These are phyloP conservation scores for Xylaria longipes DNA, from an alignment of 495 filamentous ascomycete genomes.

Conservation along the genomic window DNA sequence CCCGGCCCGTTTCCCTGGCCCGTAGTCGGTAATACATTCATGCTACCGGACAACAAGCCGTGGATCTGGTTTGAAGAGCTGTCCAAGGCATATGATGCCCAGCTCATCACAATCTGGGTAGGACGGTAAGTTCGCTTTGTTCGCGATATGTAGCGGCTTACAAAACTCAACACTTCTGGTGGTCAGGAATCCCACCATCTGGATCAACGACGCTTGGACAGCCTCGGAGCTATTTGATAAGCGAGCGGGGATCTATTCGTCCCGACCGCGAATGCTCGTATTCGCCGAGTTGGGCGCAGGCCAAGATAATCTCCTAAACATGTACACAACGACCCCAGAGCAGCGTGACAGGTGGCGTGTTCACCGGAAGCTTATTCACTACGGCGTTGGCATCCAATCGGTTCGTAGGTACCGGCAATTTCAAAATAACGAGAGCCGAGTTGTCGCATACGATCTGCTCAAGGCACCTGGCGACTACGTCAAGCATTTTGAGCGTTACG, in stretches of 20 bases:
- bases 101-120: slow-evolving; percentile 69
- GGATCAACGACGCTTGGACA: slow-evolving; percentile 69
- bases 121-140: slow-evolving; percentile 47
- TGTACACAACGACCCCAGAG: slow-evolving; percentile 53
- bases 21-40: slow-evolving; percentile 63
- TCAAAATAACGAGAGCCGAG: slow-evolving; percentile 64
- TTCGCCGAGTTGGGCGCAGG: slow-evolving; percentile 66
- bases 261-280: slow-evolving; percentile 60
- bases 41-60: slow-evolving; percentile 64
- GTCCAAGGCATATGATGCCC: slow-evolving; percentile 58
- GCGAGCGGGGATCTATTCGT: slow-evolving; percentile 61
- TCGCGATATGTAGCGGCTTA: not conserved
- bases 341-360: slow-evolving; percentile 66
- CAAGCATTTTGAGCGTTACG: slow-evolving; percentile 69
- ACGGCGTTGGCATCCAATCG: slow-evolving; percentile 65
- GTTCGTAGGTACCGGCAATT: slow-evolving; percentile 64
- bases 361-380: slow-evolving; percentile 67
- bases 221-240: slow-evolving; percentile 64
- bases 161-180: not conserved
- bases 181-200: slow-evolving; percentile 63
- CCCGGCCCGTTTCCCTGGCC: slow-evolving; percentile 61
- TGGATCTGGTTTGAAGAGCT: slow-evolving; percentile 70
- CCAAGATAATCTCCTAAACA: slow-evolving; percentile 64
- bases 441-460: slow-evolving; percentile 59
- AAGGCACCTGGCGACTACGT: slow-evolving; percentile 59